Evolutionary conservation across 1,139 yeast genomes (phyloP).

Genomic region (Meyerozyma carpophila): DNA sequence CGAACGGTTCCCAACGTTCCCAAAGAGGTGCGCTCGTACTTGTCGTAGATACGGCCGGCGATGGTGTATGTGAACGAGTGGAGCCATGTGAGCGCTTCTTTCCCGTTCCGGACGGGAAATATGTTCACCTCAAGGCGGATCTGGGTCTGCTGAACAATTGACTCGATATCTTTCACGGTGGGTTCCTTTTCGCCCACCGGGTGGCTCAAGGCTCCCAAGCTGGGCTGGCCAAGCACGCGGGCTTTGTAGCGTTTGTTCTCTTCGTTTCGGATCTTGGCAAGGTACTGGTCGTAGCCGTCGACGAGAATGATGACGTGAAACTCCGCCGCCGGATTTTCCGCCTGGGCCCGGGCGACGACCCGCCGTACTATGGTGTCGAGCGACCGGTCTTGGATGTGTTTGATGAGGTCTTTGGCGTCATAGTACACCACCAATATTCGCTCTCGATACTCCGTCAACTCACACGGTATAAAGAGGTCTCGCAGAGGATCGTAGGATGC

Average conservation of each 20-base stretch:
- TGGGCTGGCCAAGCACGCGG: constrained; percentile 24
- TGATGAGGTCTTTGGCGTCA: constrained; percentile 40
- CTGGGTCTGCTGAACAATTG: constrained; percentile 23
- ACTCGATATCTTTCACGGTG: constrained; percentile 34
- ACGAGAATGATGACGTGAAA: constrained; percentile 37
- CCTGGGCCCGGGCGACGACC: constrained; percentile 14
- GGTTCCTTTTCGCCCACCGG: constrained; percentile 11
- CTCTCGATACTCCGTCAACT: constrained; percentile 35
- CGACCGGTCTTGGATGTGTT: constrained; percentile 22
- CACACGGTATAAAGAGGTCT: constrained; percentile 53
- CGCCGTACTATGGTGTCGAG: constrained; percentile 14
- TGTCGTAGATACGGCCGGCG: constrained; percentile 49
- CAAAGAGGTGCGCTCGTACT: constrained; percentile 47
- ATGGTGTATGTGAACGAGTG: constrained; percentile 54
- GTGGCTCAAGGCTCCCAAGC: background rate
- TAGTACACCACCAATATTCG: constrained; percentile 38
- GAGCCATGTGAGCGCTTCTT: constrained; percentile 51
- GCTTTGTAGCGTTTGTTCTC: constrained; percentile 44
- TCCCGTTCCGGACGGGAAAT: constrained; percentile 39
- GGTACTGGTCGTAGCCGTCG: constrained; percentile 42
- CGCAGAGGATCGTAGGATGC: constrained; percentile 39
- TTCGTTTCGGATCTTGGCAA: constrained; percentile 36
- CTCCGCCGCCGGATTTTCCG: constrained; percentile 7
- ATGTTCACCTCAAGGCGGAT: constrained; percentile 34
- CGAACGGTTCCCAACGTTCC: constrained; percentile 51